Evolutionary conservation across 78 protist genomes (phyloP).

Genomic region (Capsaspora owczarzaki): DNA sequence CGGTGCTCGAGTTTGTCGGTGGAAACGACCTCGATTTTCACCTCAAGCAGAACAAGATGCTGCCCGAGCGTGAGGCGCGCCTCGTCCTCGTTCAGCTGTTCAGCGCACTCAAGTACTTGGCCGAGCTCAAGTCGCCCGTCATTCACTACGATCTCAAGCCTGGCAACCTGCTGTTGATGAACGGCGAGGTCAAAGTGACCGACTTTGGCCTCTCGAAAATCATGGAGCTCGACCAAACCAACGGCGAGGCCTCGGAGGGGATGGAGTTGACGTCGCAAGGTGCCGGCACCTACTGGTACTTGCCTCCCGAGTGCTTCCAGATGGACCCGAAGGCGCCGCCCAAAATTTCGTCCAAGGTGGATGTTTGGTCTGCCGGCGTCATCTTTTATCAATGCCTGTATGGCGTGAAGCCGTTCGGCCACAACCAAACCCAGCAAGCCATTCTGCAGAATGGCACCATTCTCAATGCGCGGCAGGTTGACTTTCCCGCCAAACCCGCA

Average conservation of each 20-base stretch:
- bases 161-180: constrained; percentile 59
- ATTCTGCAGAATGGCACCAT: constrained; percentile 26
- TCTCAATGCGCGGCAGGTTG: constrained; percentile 28
- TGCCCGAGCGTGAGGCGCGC: constrained; percentile 64
- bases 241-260: not conserved
- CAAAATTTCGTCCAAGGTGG: constrained; percentile 57
- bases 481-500: constrained; percentile 51
- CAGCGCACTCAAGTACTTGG: constrained; percentile 68
- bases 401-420: constrained; percentile 76
- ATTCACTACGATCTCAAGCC: constrained; percentile 95
- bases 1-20: constrained; percentile 58
- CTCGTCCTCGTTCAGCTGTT: constrained; percentile 43
- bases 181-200: constrained; percentile 40
- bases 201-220: constrained; percentile 87
- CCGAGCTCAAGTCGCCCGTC: constrained; percentile 28
- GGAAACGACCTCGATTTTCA: constrained; percentile 32
- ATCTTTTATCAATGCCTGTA: constrained; percentile 70
- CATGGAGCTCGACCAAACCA: constrained; percentile 13
- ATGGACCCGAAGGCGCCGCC: not conserved
- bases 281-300: constrained; percentile 89
- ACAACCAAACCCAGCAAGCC: constrained; percentile 38
- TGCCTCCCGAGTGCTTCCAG: constrained; percentile 88
- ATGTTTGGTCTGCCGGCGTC: constrained; percentile 85
- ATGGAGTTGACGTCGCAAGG: constrained; percentile 84
- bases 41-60: constrained; percentile 15